Conservation (phyloP, 768 basidiomycete genomes). For the Clathrus columnatus region DNA sequence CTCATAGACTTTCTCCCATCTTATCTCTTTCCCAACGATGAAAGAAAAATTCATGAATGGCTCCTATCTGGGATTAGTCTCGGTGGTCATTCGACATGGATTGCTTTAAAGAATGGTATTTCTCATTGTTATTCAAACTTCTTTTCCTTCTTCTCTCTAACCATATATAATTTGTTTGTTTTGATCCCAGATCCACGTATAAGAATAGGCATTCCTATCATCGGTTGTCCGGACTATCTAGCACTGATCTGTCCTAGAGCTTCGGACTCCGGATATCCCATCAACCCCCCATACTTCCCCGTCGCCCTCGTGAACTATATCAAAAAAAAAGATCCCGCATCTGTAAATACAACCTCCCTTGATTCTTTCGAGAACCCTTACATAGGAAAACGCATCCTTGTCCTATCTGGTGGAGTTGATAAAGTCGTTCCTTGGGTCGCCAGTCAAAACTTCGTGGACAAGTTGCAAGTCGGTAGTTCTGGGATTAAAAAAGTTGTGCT, state of each 20-base stretch:
- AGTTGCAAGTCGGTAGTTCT: constrained; percentile 42
- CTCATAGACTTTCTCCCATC: constrained; percentile 72
- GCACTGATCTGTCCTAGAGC: constrained; percentile 53
- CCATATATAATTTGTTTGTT: too few relatives aligned
- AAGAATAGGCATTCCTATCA: constrained; percentile 37
- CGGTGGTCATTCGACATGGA: constrained; percentile 82
- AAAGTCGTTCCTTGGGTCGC: constrained; percentile 57
- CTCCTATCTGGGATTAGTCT: constrained; percentile 69
- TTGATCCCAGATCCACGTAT: constrained; percentile 38
- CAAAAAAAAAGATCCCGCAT: constrained; percentile 36
- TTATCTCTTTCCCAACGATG: constrained; percentile 61
- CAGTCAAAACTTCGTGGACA: constrained; percentile 47
- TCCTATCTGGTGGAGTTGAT: constrained; percentile 60
- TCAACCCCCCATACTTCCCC: constrained; percentile 51
- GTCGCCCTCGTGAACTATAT: constrained; percentile 41
- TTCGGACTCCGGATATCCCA: constrained; percentile 29
- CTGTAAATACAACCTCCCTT: constrained; percentile 30
- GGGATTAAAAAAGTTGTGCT: constrained; percentile 53
- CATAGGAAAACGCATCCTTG: constrained; percentile 62
- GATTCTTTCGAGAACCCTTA: constrained; percentile 45
- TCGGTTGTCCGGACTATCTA: constrained; percentile 66
- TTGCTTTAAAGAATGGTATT: constrained; percentile 45
- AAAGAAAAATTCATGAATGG: constrained; percentile 57
- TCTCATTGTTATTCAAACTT: too few relatives aligned
- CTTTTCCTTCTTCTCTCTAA: constrained; percentile 17